A percentile compares a stretch with the other conserved stretches of the same genome.
Conservation (phyloP, 495 filamentous ascomycete species). For the Tuber aestivum region DNA sequence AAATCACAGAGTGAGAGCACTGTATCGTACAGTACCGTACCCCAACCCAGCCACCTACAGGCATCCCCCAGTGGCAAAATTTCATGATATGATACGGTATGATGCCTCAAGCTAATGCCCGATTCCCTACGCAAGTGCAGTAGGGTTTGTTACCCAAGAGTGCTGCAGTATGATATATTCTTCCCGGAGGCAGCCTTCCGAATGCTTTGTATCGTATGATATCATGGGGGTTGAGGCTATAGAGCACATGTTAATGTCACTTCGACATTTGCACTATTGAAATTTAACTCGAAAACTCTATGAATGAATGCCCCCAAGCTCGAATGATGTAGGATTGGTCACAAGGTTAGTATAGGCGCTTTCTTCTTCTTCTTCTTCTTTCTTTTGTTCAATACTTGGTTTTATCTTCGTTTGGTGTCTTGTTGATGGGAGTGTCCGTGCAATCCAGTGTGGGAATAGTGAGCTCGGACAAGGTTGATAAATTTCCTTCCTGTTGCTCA, state of each 20-base stretch:
- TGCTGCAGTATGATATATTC: no score
- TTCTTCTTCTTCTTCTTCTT: not conserved
- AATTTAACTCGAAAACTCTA: not conserved
- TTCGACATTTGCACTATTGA: not conserved
- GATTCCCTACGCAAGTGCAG: no score
- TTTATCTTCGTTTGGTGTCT: not conserved
- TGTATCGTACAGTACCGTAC: no score
- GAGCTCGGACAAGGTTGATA: not conserved
- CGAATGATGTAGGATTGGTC: not conserved
- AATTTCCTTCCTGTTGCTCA: not conserved
- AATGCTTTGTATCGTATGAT: no score
- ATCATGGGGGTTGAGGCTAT: not conserved
- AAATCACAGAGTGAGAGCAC: no score
- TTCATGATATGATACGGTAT: no score
- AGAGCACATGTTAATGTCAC: not conserved
- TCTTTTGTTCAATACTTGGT: not conserved
- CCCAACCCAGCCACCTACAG: no score
- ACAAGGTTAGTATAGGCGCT: no score
- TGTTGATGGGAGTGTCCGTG: not conserved
- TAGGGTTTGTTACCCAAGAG: no score
- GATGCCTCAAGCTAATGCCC: no score
- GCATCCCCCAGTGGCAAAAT: no score
- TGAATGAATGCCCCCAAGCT: not conserved
- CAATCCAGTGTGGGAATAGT: not conserved
- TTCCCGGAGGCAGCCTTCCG: no score